Evolutionary conservation across 2,329 filamentous ascomycete genomes (phyloP).

Genomic region (Botrytis deweyae): DNA sequence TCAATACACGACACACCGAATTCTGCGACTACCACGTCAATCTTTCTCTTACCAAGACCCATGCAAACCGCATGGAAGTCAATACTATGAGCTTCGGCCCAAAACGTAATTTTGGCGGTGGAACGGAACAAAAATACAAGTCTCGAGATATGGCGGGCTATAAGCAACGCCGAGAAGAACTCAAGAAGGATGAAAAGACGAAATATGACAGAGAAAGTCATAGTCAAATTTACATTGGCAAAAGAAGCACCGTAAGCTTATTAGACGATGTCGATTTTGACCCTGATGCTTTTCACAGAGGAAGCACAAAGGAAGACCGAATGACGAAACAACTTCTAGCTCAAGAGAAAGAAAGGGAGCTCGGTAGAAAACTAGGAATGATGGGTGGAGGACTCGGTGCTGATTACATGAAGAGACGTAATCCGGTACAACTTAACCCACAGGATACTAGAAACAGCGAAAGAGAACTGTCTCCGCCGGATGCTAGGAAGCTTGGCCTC

Average conservation of each 20-base stretch:
- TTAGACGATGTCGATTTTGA: slow-evolving; percentile 65
- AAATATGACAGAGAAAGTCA: slow-evolving; percentile 59
- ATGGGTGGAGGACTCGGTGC: slow-evolving; percentile 65
- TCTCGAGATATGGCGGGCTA: slow-evolving; percentile 31
- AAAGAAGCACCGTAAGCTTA: slow-evolving; percentile 57
- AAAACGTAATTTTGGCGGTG: slow-evolving; percentile 35
- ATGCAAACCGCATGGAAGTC: slow-evolving; percentile 70
- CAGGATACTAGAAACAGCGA: slow-evolving; percentile 18
- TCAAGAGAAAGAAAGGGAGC: slow-evolving; percentile 69
- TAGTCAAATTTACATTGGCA: slow-evolving; percentile 53
- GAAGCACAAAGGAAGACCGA: slow-evolving; percentile 63
- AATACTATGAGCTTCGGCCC: slow-evolving; percentile 62
- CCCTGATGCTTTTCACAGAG: slow-evolving; percentile 50
- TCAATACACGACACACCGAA: slow-evolving; percentile 84
- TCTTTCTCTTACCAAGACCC: slow-evolving; percentile 69
- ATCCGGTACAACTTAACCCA: slow-evolving; percentile 23
- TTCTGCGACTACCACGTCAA: slow-evolving; percentile 94
- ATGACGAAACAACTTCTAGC: slow-evolving; percentile 63
- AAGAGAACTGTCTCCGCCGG: slow-evolving; percentile 39
- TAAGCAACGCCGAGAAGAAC: slow-evolving; percentile 30
- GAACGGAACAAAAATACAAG: slow-evolving; percentile 34
- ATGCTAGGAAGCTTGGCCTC: slow-evolving; percentile 49
- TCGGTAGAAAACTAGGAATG: slow-evolving; percentile 65
- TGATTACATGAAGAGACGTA: slow-evolving; percentile 61
- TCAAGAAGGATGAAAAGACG: slow-evolving; percentile 41